Evolutionary conservation across 2,329 filamentous ascomycete species (phyloP), one percentile per base, ranked within the genome.

Genomic region (Volutella citrinella): DNA sequence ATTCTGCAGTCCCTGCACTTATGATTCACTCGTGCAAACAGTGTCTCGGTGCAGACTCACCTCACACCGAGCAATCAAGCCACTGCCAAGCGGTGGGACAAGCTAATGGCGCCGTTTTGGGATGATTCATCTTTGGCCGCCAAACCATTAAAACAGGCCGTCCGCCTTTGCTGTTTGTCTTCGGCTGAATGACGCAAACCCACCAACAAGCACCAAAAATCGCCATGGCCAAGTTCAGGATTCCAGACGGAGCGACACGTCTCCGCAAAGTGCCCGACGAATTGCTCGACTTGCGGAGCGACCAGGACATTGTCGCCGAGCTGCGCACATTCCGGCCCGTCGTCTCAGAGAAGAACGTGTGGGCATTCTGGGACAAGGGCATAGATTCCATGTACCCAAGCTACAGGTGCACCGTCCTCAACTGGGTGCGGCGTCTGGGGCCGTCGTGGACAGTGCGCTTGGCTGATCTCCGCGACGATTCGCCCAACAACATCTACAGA

Each of bases 341-440:
- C 24, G 58, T 52, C 1, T 61, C 60, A 0, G 64, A 68, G 32
- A 65, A 63, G 41, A 70, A 70, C 24, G 55, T 70, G 4, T 70
- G 66, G 65, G 63, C 65, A 3, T 65, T 66, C 36, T 70, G 66
- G 65, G 57, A 69, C 34, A 58, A 54, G 9, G 64, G 67, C 0
- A 34, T 63, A 1, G 31, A 49, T 5, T 36, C 38, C 7, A 66
- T 67, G 55, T 64, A 60, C 7, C 50, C 55, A 10, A 63, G 61
- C 45, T 59, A 57, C 27, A 54, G 55, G 25, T 49, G 52, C 16
- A 69, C 64, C 17, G 54, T 69, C 0, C 26, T 65, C 8, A 61
- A 61, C 35, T 70, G 65, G 68, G 61, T 66, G 11, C 57, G 62
- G n/a, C 56, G 58, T 14, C 61, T 64, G 1, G 61, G 61, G 0